Evolutionary conservation across 2,329 filamentous ascomycete species (phyloP).

Genomic region (Didymella segeticola): DNA sequence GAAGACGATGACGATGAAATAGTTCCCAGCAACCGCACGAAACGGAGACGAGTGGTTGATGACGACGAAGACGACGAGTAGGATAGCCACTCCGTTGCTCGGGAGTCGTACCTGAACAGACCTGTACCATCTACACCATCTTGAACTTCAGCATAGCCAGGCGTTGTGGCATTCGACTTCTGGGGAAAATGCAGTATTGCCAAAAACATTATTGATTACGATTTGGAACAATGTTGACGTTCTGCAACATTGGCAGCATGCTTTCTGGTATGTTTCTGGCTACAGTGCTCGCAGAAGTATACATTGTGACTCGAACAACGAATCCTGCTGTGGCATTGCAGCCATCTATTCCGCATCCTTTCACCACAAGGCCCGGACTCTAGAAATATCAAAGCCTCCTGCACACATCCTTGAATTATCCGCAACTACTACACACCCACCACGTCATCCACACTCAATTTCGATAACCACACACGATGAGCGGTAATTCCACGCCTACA

Average conservation of each 20-base stretch:
- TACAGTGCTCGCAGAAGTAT: not conserved
- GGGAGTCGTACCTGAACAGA: not conserved
- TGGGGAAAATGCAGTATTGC: not conserved
- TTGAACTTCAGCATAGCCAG: conserved; percentile 33
- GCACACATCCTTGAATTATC: not conserved
- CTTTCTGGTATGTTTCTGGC: not conserved
- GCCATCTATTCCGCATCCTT: not conserved
- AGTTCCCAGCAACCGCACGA: conserved; percentile 39
- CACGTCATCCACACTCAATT: not conserved
- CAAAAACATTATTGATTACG: not conserved
- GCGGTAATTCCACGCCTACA: not conserved
- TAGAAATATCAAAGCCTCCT: not conserved
- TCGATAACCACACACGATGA: not conserved
- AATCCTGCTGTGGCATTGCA: not conserved
- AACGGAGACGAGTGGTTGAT: conserved; percentile 55
- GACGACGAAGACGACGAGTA: conserved; percentile 58
- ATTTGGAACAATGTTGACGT: not conserved
- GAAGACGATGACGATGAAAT: conserved; percentile 49
- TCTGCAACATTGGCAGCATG: not conserved
- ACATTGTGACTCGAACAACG: not conserved
- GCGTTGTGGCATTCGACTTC: conserved; percentile 18
- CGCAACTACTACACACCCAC: too few species aligned
- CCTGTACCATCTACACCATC: not conserved
- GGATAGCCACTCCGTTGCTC: not conserved
- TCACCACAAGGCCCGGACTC: not conserved